phyloP scores from a whole-genome alignment of 2,329 filamentous ascomycete genomes.

The Ophiocordyceps polyrhachis-furcata region DNA sequence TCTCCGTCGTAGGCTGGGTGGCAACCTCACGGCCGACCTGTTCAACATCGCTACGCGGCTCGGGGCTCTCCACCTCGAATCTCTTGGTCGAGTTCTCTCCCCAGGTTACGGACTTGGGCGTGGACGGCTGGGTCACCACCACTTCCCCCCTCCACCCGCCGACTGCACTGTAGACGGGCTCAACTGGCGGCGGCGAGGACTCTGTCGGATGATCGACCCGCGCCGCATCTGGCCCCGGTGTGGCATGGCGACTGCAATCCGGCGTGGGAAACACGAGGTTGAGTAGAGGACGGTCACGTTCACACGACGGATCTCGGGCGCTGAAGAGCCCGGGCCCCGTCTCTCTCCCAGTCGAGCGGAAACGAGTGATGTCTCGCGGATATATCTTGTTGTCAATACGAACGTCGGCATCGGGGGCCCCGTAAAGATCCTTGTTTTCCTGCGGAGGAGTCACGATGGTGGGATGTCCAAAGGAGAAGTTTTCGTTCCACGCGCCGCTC shows the following conservation, averaged over 20 bases:
- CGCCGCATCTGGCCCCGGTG: conserved; percentile 17
- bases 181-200: conserved; percentile 6
- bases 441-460: conserved; percentile 37
- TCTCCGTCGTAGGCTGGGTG: conserved; percentile 9
- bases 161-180: conserved; percentile 15
- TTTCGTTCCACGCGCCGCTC: conserved; percentile 33
- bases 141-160: conserved; percentile 23
- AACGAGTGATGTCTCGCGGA: conserved; percentile 28
- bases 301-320: conserved; percentile 32
- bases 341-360: conserved; percentile 9
- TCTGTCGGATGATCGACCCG: background rate
- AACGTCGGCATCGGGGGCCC: conserved; percentile 44
- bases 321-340: conserved; percentile 17
- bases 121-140: conserved; percentile 14
- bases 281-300: conserved; percentile 36
- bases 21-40: conserved; percentile 7
- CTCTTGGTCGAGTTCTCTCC: conserved; percentile 45
- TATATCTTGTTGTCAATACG: conserved; percentile 38
- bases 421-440: conserved; percentile 29
- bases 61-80: conserved; percentile 42
- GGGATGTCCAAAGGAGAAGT: conserved; percentile 16
- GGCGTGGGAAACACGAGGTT: conserved; percentile 45
- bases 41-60: conserved; percentile 17
- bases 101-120: conserved; percentile 43
- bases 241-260: conserved; percentile 18